These are phyloP conservation scores for Lepidium didymum DNA, from an alignment of 345 rosid genomes.

Conservation along the genomic window DNA sequence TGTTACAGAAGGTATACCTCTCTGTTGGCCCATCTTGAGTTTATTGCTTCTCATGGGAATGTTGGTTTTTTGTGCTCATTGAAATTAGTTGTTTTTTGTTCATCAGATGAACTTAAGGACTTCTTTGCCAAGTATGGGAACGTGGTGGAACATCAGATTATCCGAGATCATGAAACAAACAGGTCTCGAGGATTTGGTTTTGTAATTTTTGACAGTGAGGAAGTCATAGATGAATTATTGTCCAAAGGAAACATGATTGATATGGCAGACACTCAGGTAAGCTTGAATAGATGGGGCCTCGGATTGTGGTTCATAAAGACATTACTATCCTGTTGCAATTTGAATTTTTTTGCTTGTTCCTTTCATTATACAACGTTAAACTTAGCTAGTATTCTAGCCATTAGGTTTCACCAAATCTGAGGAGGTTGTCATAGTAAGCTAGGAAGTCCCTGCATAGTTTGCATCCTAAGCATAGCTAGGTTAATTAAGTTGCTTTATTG, in stretches of 20 bases:
- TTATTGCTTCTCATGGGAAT: neutral
- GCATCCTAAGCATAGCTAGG: constrained; percentile 57
- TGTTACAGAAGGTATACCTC: constrained; percentile 59
- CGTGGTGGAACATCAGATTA: constrained; percentile 80
- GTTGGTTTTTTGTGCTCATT: neutral
- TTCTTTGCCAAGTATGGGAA: constrained; percentile 78
- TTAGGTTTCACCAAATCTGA: neutral
- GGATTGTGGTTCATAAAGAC: neutral
- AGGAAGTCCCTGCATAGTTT: constrained; percentile 34
- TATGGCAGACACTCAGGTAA: constrained; percentile 92
- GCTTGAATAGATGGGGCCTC: constrained; percentile 27
- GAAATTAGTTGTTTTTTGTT: constrained; percentile 1
- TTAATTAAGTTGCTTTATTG: constrained; percentile 94
- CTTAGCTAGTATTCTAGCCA: constrained; percentile 8
- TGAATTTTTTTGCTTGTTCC: neutral
- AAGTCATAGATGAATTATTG: constrained; percentile 70
- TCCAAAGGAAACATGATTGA: constrained; percentile 90
- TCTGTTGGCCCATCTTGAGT: neutral
- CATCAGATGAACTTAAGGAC: constrained; percentile 65
- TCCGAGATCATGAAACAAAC: constrained; percentile 85
- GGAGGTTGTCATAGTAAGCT: constrained; percentile 13
- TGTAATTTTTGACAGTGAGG: constrained; percentile 80
- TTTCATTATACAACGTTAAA: neutral
- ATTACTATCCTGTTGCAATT: neutral
- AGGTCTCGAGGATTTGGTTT: constrained; percentile 92